phyloP scores from a whole-genome alignment of 129 eudicot species.

The Pseudognaphalium luteoalbum region DNA sequence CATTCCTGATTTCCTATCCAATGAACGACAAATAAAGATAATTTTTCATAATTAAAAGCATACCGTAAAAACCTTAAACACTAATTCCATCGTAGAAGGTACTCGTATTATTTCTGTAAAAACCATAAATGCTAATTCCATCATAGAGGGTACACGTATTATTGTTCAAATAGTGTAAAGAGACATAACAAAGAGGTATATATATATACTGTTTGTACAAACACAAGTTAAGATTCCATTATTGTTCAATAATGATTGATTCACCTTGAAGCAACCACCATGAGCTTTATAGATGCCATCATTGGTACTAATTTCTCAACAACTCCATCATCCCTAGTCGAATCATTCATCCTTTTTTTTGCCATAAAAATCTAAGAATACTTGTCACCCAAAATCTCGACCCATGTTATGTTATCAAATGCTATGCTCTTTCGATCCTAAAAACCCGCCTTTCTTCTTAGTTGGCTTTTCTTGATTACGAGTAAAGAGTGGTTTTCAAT shows the following conservation, averaged over 20 bases:
- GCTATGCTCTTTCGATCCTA: not conserved
- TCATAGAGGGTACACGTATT: not conserved
- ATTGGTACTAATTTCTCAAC: constrained; percentile 6
- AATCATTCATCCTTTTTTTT: constrained; percentile 25
- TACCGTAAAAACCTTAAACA: no score
- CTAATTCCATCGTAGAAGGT: no score
- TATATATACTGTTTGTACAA: not conserved
- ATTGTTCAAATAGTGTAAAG: not conserved
- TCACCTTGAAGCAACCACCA: constrained; percentile 26
- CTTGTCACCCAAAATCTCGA: not conserved
- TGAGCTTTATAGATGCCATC: constrained; percentile 35
- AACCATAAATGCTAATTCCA: not conserved
- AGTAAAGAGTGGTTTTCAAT: not conserved
- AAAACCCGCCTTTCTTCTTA: constrained; percentile 1
- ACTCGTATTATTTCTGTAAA: not conserved
- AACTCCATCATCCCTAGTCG: constrained; percentile 14
- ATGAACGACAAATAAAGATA: no score
- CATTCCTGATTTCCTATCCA: no score
- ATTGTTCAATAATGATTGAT: constrained; percentile 24
- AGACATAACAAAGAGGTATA: not conserved
- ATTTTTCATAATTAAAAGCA: no score
- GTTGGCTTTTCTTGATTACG: not conserved
- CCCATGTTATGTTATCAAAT: not conserved
- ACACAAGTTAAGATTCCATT: constrained; percentile 13
- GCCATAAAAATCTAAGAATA: not conserved